Evolutionary conservation across 768 basidiomycete species (phyloP).

Genomic region (Boletus insuetus): DNA sequence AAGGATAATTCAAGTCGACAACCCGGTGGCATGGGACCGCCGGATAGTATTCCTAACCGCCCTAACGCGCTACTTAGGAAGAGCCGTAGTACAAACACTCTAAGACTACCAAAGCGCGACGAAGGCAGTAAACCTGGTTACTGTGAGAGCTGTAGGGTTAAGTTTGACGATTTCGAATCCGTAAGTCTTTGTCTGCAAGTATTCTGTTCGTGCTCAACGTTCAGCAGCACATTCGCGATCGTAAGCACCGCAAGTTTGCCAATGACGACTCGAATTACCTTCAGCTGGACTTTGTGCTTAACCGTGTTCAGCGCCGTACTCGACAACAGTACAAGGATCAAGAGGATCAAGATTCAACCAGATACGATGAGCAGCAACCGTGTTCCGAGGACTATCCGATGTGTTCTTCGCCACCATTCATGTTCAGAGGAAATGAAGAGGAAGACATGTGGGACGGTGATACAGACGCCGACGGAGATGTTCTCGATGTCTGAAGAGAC

Average conservation of each 20-base stretch:
- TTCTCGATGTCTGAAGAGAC: slow-evolving; percentile 18
- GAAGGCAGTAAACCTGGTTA: slow-evolving; percentile 93
- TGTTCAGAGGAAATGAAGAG: slow-evolving; percentile 9
- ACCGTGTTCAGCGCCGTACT: slow-evolving; percentile 53
- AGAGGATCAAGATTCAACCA: slow-evolving; percentile 8
- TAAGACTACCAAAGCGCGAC: slow-evolving; percentile 72
- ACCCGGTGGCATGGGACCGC: slow-evolving; percentile 62
- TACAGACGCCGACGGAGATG: slow-evolving; percentile 19
- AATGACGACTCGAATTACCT: slow-evolving; percentile 71
- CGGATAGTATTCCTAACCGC: slow-evolving; percentile 53
- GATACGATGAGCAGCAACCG: slow-evolving; percentile 4
- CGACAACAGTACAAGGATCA: slow-evolving; percentile 28
- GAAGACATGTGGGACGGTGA: slow-evolving; percentile 23
- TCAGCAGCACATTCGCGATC: slow-evolving; percentile 65
- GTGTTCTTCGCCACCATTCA: slow-evolving; percentile 18
- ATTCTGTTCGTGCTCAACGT: neutral
- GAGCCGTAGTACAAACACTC: slow-evolving; percentile 77
- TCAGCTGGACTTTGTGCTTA: slow-evolving; percentile 73
- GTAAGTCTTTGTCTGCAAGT: slow-evolving; percentile 40
- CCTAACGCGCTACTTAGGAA: slow-evolving; percentile 55
- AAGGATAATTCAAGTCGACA: slow-evolving; percentile 28
- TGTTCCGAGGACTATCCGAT: slow-evolving; percentile 23
- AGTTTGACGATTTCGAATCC: slow-evolving; percentile 82
- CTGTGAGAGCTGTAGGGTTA: slow-evolving; percentile 92
- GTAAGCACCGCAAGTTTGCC: slow-evolving; percentile 83